Conservation (phyloP, 2,329 filamentous ascomycete genomes). For the Aspergillus pseudonomiae region DNA sequence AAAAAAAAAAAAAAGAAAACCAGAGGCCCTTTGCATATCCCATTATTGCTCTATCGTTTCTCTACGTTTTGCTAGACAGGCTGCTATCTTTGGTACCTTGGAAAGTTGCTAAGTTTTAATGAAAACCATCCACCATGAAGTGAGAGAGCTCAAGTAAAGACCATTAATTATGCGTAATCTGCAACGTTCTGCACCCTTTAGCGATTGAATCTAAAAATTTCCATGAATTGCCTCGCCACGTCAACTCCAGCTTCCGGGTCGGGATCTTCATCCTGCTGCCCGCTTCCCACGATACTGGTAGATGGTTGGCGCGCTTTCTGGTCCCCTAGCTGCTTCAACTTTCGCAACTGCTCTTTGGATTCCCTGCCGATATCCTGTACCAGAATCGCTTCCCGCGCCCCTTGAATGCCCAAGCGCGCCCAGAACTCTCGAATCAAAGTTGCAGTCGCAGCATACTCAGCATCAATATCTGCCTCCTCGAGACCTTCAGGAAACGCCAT, state of each 20-base stretch:
- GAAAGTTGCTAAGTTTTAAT: not conserved
- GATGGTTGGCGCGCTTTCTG: slow-evolving; percentile 10
- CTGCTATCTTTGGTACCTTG: not conserved
- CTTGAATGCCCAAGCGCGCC: slow-evolving; percentile 39
- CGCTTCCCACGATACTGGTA: slow-evolving; percentile 11
- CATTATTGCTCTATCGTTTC: not conserved
- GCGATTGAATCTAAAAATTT: slow-evolving; percentile 48
- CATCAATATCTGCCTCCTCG: slow-evolving; percentile 43
- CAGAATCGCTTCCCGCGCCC: slow-evolving; percentile 44
- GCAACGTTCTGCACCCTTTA: slow-evolving; percentile 13
- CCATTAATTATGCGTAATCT: not conserved
- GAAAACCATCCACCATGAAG: not conserved
- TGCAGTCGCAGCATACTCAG: slow-evolving; percentile 38
- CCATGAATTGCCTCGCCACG: slow-evolving; percentile 50
- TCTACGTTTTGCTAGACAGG: not conserved
- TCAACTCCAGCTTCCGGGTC: slow-evolving; percentile 42
- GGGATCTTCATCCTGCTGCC: slow-evolving; percentile 31
- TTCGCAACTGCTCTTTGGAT: slow-evolving; percentile 33
- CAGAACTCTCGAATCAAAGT: slow-evolving; percentile 47
- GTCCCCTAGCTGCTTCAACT: slow-evolving; percentile 22
- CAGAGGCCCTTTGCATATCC: not conserved
- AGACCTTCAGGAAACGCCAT: slow-evolving; percentile 29
- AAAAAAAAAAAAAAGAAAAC: slow-evolving; percentile 3
- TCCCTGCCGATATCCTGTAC: slow-evolving; percentile 46
- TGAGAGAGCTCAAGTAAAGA: not conserved